These are phyloP conservation scores for Pseudofabraea citricarpa DNA, from an alignment of 2,329 filamentous ascomycete genomes.

Conservation along the genomic window DNA sequence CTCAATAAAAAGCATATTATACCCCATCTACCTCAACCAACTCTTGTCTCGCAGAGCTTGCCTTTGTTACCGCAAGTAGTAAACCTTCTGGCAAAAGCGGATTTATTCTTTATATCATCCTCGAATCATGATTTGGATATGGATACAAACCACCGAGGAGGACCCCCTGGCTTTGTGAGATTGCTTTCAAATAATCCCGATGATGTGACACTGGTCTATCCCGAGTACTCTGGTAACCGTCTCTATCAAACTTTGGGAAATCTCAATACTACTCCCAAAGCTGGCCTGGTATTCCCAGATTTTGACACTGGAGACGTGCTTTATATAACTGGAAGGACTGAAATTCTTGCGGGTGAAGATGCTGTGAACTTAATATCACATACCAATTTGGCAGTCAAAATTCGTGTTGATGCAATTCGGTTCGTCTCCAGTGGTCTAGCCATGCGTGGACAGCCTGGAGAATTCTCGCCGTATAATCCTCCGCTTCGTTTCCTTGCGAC, in stretches of 20 bases:
- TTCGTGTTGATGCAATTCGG: conserved; percentile 55
- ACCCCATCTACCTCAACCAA: conserved; percentile 48
- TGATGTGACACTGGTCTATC: conserved; percentile 55
- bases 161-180: conserved; percentile 68
- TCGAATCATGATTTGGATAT: conserved; percentile 58
- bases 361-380: conserved; percentile 61
- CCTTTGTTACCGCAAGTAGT: conserved; percentile 24
- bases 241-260: conserved; percentile 84
- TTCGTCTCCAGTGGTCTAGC: conserved; percentile 62
- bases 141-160: conserved; percentile 82
- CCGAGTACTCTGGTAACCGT: conserved; percentile 78
- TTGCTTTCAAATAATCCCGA: conserved; percentile 52
- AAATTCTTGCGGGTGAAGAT: conserved; percentile 59
- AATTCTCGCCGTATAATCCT: conserved; percentile 76
- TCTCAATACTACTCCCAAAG: conserved; percentile 57
- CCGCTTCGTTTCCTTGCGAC: conserved; percentile 57
- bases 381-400: conserved; percentile 67
- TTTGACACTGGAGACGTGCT: conserved; percentile 69
- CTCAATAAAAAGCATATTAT: conserved; percentile 67
- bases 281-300: conserved; percentile 70
- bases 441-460: conserved; percentile 57
- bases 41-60: conserved; percentile 40
- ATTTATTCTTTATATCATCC: conserved; percentile 76
- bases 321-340: conserved; percentile 63
- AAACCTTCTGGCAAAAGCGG: conserved; percentile 56